Evolutionary conservation across 805 yeast genomes (phyloP).

Genomic region (Ogataea methanolica): DNA sequence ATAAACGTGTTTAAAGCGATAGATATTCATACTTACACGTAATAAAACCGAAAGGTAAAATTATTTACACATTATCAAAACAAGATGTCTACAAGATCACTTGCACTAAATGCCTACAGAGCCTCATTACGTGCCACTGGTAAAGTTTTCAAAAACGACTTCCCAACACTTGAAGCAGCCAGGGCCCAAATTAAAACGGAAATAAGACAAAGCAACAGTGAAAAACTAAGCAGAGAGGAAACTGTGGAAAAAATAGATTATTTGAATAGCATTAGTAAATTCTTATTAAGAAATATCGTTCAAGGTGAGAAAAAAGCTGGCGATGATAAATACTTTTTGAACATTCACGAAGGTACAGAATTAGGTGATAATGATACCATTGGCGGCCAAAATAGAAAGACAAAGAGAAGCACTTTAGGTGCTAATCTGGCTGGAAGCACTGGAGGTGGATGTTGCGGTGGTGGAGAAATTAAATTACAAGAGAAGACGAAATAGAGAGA

Average conservation of each 20-base stretch:
- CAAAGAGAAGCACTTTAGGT: conserved; percentile 30
- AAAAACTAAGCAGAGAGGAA: conserved; percentile 43
- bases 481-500: conserved; percentile 8
- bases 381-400: conserved; percentile 35
- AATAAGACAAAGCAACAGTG: conserved; percentile 31
- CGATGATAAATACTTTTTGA: conserved; percentile 46
- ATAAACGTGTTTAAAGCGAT: too few relatives aligned
- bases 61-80: background rate
- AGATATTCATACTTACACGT: too few relatives aligned
- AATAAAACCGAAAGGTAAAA: too few relatives aligned
- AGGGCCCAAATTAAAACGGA: conserved; percentile 56
- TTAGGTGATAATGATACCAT: conserved; percentile 86
- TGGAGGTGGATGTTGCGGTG: conserved; percentile 58
- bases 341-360: conserved; percentile 78
- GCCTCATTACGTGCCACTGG: conserved; percentile 62
- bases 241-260: conserved; percentile 47
- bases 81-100: conserved; percentile 16
- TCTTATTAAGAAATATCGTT: conserved; percentile 73
- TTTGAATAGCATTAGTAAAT: conserved; percentile 65
- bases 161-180: conserved; percentile 49
- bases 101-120: conserved; percentile 49
- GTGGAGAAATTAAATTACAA: conserved; percentile 35
- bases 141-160: conserved; percentile 53
- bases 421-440: conserved; percentile 28
- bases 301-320: conserved; percentile 57